Conservation (phyloP, 2,329 filamentous ascomycete species). For the Fusarium robinianum region DNA sequence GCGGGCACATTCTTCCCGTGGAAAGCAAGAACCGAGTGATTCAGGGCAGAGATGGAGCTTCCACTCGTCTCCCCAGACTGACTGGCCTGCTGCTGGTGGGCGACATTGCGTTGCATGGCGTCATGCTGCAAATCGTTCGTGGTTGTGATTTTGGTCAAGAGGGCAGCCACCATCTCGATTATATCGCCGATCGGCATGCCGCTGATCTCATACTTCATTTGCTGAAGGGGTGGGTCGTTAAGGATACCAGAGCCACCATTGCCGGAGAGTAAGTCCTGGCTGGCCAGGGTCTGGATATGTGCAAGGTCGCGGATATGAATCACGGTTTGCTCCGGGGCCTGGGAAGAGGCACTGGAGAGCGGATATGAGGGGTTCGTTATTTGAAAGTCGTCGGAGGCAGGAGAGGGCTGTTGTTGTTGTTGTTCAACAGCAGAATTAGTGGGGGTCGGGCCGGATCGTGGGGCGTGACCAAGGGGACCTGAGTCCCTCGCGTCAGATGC, state of each 20-base stretch:
- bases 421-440: slow-evolving; percentile 30
- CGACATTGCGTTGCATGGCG: slow-evolving; percentile 74
- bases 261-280: slow-evolving; percentile 69
- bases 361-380: slow-evolving; percentile 46
- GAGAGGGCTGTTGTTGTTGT: slow-evolving; percentile 45
- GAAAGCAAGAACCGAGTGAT: slow-evolving; percentile 81
- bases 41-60: slow-evolving; percentile 63
- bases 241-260: slow-evolving; percentile 51
- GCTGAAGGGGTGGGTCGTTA: slow-evolving; percentile 56
- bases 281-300: slow-evolving; percentile 88
- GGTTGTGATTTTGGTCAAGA: slow-evolving; percentile 95
- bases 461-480: slow-evolving; percentile 36
- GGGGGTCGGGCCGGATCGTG: slow-evolving; percentile 27
- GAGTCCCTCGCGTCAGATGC: slow-evolving; percentile 47
- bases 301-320: slow-evolving; percentile 87
- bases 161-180: slow-evolving; percentile 97
- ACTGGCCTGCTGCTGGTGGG: slow-evolving; percentile 61
- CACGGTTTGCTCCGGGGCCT: slow-evolving; percentile 49
- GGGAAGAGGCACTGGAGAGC: slow-evolving; percentile 33
- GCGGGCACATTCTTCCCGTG: slow-evolving; percentile 98
- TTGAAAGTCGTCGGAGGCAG: slow-evolving; percentile 44
- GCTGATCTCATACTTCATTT: slow-evolving; percentile 87
- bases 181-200: slow-evolving; percentile 96
- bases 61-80: slow-evolving; percentile 49
- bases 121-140: slow-evolving; percentile 96